These are phyloP conservation scores for Thuja plicata DNA, from an alignment of 83 land plant species.

Conservation along the genomic window DNA sequence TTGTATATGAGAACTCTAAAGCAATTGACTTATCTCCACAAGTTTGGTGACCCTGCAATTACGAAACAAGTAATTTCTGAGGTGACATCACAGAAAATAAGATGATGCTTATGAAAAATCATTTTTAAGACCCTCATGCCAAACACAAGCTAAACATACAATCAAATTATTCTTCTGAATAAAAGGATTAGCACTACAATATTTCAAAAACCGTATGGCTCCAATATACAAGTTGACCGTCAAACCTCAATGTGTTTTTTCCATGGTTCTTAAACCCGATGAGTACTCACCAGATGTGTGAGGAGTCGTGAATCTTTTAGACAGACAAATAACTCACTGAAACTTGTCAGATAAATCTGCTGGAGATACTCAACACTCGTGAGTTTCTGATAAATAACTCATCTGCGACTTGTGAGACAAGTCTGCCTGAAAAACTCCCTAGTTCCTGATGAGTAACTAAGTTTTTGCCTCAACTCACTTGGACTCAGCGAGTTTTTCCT, in stretches of 20 bases:
- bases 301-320: too few relatives aligned
- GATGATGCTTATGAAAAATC: background rate
- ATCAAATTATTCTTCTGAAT: background rate
- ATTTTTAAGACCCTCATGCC: background rate
- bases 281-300: too few relatives aligned
- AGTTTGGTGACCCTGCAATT: background rate
- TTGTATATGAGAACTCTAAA: background rate
- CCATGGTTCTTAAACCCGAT: too few relatives aligned
- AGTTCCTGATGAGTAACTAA: too few relatives aligned
- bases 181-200: background rate
- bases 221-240: background rate
- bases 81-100: background rate
- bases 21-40: background rate
- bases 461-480: too few relatives aligned
- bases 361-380: too few relatives aligned
- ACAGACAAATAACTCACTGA: too few relatives aligned
- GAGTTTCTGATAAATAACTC: too few relatives aligned
- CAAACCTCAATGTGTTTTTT: background rate
- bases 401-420: too few relatives aligned
- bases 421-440: too few relatives aligned
- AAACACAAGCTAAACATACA: background rate
- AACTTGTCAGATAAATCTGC: too few relatives aligned
- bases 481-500: too few relatives aligned
- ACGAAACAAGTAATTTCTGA: background rate
- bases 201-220: background rate